Conservation (phyloP, 2,329 filamentous ascomycete species). For the Scytalidium lignicola region DNA sequence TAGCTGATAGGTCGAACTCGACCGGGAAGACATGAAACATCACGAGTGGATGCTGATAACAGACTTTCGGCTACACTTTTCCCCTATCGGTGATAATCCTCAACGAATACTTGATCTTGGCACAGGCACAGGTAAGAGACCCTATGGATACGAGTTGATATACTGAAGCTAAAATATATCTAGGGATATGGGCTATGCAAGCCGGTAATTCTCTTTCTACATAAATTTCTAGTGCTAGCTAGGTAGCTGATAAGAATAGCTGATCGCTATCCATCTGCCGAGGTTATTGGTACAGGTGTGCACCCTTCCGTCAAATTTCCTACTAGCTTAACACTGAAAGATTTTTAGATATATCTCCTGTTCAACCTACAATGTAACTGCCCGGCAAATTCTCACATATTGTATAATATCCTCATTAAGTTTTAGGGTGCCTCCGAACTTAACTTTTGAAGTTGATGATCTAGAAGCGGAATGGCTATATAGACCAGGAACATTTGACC, state of each 20-base stretch:
- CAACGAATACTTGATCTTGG: slow-evolving; percentile 5
- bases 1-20: neutral
- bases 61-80: neutral
- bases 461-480: slow-evolving; percentile 19
- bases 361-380: neutral
- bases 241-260: slow-evolving; percentile 13
- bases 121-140: slow-evolving; percentile 3
- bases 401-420: neutral
- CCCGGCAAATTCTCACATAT: neutral
- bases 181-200: slow-evolving; percentile 36
- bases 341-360: neutral
- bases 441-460: slow-evolving; percentile 59
- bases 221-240: neutral
- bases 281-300: slow-evolving; percentile 19
- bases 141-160: neutral
- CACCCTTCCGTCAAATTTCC: neutral
- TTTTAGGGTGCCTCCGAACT: slow-evolving; percentile 46
- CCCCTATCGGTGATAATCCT: slow-evolving; percentile 1
- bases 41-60: slow-evolving; percentile 6
- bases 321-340: neutral
- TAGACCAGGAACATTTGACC: slow-evolving; percentile 3
- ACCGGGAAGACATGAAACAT: slow-evolving; percentile 8
- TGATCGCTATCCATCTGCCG: slow-evolving; percentile 21
- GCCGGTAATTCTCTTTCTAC: slow-evolving; percentile 9
- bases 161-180: neutral